A percentile compares a stretch with the other conserved stretches of the same genome.
These are phyloP conservation scores for Aspergillus persii DNA, from an alignment of 2,329 filamentous ascomycete species.

Conservation along the genomic window DNA sequence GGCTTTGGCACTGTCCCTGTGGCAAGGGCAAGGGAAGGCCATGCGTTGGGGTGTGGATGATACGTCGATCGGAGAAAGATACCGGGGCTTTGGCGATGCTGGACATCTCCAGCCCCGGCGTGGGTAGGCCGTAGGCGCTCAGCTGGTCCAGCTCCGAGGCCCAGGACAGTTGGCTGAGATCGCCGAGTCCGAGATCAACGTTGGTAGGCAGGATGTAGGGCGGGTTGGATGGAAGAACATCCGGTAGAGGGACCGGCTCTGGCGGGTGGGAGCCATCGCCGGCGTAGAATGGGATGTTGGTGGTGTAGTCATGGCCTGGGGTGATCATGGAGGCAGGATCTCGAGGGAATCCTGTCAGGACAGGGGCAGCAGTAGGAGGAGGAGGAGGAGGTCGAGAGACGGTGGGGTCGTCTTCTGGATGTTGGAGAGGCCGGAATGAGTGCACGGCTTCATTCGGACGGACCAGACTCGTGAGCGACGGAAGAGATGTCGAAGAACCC, in stretches of 20 bases:
- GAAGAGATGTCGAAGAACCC: constrained; percentile 26
- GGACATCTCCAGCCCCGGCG: background rate
- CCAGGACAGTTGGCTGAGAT: constrained; percentile 8
- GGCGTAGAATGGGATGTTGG: background rate
- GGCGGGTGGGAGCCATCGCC: background rate
- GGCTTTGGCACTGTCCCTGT: background rate
- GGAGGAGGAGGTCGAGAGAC: background rate
- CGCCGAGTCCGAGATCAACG: background rate
- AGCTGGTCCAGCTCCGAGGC: constrained; percentile 10
- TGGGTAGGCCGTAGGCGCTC: background rate
- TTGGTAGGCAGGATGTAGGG: background rate
- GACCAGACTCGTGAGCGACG: constrained; percentile 15
- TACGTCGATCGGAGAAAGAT: background rate
- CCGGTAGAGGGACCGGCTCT: background rate
- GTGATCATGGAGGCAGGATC: background rate
- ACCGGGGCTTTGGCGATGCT: background rate
- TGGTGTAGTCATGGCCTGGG: background rate
- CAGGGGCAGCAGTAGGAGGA: background rate
- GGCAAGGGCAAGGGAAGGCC: background rate
- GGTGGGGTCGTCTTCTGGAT: background rate
- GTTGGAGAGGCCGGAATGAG: constrained; percentile 17
- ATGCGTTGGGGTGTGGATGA: background rate
- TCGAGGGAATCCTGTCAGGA: background rate
- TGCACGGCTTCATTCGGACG: constrained; percentile 20
- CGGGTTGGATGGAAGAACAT: background rate